phyloP scores from a whole-genome alignment of 2,329 filamentous ascomycete genomes.

The Trichothecium sympodiale region DNA sequence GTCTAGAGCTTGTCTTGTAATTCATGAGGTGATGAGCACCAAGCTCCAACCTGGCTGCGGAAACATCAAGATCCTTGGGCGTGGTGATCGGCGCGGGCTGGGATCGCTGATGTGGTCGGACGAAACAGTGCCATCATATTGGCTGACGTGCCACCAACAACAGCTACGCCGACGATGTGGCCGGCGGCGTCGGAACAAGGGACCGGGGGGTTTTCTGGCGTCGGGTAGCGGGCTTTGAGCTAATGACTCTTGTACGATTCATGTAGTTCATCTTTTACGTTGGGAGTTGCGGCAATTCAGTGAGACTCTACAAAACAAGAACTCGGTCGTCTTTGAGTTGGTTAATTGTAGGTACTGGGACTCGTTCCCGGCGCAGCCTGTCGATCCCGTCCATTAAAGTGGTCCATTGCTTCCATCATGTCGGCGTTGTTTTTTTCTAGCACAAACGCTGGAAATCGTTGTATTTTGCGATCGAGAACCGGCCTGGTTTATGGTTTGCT shows the following conservation, averaged over 20 bases:
- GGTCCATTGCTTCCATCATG: conserved; percentile 4
- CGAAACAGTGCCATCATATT: conserved; percentile 7
- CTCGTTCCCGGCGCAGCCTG: conserved; percentile 1
- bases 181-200: conserved; percentile 4
- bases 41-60: conserved; percentile 26
- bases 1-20: conserved; percentile 30
- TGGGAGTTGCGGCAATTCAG: conserved; percentile 4
- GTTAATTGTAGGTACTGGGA: neutral
- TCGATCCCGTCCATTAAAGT: conserved; percentile 4
- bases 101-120: conserved; percentile 6
- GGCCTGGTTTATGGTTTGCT: no score
- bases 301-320: conserved; percentile 3
- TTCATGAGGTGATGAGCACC: conserved; percentile 37
- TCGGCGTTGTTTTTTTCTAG: neutral
- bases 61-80: conserved; percentile 35
- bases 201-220: conserved; percentile 1
- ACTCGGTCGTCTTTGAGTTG: conserved; percentile 4
- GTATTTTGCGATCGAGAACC: no score
- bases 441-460: no score
- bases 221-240: conserved; percentile 1
- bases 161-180: conserved; percentile 1
- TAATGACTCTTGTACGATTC: conserved; percentile 2
- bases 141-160: conserved; percentile 6
- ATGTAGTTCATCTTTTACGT: neutral
- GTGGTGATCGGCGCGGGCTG: conserved; percentile 6